phyloP scores from a whole-genome alignment of 495 filamentous ascomycete genomes.

The Bathelium albidoporum region DNA sequence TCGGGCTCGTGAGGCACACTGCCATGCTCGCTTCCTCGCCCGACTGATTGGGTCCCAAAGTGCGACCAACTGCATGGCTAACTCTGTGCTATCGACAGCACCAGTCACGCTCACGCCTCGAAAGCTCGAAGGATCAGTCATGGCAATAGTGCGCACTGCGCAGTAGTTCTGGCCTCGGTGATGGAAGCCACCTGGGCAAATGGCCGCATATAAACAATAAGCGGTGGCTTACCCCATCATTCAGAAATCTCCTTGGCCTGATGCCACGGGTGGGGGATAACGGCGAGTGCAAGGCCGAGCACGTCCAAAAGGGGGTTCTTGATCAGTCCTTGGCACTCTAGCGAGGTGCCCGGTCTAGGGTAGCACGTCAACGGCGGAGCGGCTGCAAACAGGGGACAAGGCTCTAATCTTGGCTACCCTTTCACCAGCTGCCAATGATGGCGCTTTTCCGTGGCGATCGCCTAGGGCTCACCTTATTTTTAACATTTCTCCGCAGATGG shows the following conservation, averaged over 20 bases:
- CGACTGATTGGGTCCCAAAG: too few species aligned
- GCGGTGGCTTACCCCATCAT: neutral
- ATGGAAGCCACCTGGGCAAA: neutral
- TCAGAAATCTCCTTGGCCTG: neutral
- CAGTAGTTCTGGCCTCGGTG: neutral
- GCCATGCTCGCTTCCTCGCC: neutral
- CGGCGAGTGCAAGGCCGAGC: neutral
- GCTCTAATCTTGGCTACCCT: neutral
- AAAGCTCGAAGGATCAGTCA: neutral
- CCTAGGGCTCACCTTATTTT: neutral
- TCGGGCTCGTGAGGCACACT: neutral
- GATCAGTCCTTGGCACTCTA: neutral
- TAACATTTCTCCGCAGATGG: neutral
- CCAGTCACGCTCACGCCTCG: neutral
- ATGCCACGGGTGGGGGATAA: neutral
- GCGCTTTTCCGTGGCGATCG: neutral
- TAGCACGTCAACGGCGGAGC: neutral
- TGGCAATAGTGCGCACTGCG: too few species aligned
- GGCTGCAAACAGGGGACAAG: neutral
- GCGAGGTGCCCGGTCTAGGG: neutral
- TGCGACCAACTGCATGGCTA: neutral
- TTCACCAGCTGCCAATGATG: neutral
- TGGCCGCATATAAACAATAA: neutral
- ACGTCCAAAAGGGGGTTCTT: too few species aligned
- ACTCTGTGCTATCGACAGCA: neutral